Evolutionary conservation across 768 basidiomycete species (phyloP), one percentile per base, ranked within the genome.

Genomic region (Butyriboletus loyo): DNA sequence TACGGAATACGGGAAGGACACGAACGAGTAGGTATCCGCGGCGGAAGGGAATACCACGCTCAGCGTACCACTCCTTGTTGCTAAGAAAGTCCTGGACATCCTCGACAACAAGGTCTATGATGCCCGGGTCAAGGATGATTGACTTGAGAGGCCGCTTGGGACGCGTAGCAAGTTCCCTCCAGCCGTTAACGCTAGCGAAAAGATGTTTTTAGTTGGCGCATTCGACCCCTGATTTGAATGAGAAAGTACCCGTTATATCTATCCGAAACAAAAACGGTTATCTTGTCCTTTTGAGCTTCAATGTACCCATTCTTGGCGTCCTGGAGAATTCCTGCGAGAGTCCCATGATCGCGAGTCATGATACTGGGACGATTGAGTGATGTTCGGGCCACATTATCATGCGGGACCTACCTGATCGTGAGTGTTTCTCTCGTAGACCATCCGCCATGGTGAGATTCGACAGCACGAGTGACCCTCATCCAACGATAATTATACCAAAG

Each of bases 41-140:
- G 19, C 88, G 83, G 72, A 87, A 91, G 1, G 90, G 89, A 52
- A 92, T 90, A 0, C 88, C 89, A 46, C 89, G 82, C 11, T 81
- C 80, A 2, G 78, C 62, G 57, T 92, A 92, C 90, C 90, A 92
- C 19, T 70, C 51, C 58, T 84, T 86, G 57, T 83, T 86, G 10
- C 66, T 65, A 48, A 91, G 68, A 58, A 92, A 92, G 59, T 90
- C 87, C 7, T 71, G 72, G 9, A 86, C 86, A 61, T 92, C 90
- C 3, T 81, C 74, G 9, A 90, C 63, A 1, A 92, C 68, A 22
- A 81, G 59, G 30, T 89, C 83, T 48, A 82, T 80, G 42, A 89
- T 72, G 0, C 87, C 86, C 9, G 81, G 82, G 47, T 89, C 86
- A 15, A 91, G 72, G 31, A 90, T 78, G 50, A 91, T 84, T 1